Percentiles rank a stretch among this genome's conserved stretches.
These are phyloP conservation scores for Firmiana major DNA, from an alignment of 345 rosid genomes.

Conservation along the genomic window DNA sequence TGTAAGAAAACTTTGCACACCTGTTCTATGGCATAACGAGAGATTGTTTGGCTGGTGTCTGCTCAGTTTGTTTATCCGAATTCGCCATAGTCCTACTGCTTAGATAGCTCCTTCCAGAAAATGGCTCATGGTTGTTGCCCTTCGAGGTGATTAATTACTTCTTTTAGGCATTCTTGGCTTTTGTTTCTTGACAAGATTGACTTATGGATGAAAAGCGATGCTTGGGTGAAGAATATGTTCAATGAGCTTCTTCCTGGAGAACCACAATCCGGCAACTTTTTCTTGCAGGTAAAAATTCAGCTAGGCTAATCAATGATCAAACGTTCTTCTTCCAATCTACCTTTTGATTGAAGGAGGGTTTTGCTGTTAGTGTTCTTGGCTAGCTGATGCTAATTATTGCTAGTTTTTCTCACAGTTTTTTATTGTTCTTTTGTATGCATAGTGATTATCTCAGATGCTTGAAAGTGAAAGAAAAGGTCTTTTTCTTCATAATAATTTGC, in stretches of 20 bases:
- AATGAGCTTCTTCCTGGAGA: constrained; percentile 43
- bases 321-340: not conserved
- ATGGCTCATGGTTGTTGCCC: not conserved
- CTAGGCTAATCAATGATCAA: too few relatives aligned
- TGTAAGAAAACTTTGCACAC: constrained; percentile 29
- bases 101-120: constrained; percentile 34
- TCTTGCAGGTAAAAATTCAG: constrained; percentile 42
- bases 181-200: constrained; percentile 8
- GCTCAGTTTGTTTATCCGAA: not conserved
- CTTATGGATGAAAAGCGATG: constrained; percentile 39
- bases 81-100: constrained; percentile 4
- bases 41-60: constrained; percentile 6
- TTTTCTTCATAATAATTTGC: not conserved
- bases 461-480: not conserved
- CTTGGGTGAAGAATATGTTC: constrained; percentile 38
- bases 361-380: not conserved
- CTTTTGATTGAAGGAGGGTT: not conserved
- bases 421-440: not conserved
- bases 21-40: constrained; percentile 26
- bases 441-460: not conserved
- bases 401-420: not conserved
- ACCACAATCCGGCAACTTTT: constrained; percentile 30
- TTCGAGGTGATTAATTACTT: not conserved
- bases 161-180: not conserved
- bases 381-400: not conserved